Evolutionary conservation across 164 flowering plant genomes (phyloP), one percentile per base, ranked within the genome.

Genomic region (Nymphaea thermarum): DNA sequence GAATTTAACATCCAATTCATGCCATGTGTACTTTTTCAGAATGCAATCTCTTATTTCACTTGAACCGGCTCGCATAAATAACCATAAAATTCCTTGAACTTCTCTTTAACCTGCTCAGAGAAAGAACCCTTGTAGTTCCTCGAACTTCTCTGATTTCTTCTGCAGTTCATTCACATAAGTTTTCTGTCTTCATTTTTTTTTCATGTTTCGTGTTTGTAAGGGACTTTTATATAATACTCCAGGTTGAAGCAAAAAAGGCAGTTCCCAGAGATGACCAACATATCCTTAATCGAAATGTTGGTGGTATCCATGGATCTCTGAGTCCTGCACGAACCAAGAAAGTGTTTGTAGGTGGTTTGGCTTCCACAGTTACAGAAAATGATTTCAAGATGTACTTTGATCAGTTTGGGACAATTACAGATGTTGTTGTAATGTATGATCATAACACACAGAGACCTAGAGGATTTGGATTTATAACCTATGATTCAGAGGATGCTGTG

Each of bases 201-300:
- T 51, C 57, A 51, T 51, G 14, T 8, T 51, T 10, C 14, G 57
- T 8, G 14, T 8, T 51, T 51, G 57, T 51, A 8, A 51, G 14
- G 57, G 14, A 25, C 36, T 25, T 25, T 51, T 8, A 51, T 15
- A 51, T 8, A 51, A 51, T 51, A 65, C 45, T 62, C 64, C 83
- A 91, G 97, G 97, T 91, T 70, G 97, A 91, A 74, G 97, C 97
- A 71, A 91, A 91, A 82, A 91, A 86, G 70, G 97, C 97, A 66
- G 91, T 91, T 75, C 97, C 97, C 11, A 85, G 97, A 70, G 96
- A 91, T 73, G 97, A 89, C 73, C 91, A 87, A 36, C 78, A 80
- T 70, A 80, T 74, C 70, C 64, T 74, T 42, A 83, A 64, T 74
- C 85, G 82, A 79, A 84, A 43, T 74, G 80, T 42, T 68, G 71